Conservation (phyloP, 1,284 basidiomycete species). For the Ganoderma boninense region DNA sequence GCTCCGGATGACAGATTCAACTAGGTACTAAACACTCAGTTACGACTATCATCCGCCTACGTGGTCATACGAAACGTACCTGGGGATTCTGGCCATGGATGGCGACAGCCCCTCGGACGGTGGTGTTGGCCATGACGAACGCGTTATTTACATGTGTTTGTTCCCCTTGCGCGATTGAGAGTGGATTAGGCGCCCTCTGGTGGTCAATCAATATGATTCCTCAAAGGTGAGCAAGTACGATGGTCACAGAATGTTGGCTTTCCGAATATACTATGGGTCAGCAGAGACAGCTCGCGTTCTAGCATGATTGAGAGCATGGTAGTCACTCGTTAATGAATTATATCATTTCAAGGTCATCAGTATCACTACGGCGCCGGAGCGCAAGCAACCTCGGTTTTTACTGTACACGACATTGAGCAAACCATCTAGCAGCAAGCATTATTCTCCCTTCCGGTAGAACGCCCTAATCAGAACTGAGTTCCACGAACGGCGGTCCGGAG, state of each 20-base stretch:
- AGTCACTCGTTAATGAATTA: not conserved
- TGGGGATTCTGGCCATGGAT: slow-evolving; percentile 97
- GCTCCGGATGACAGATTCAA: slow-evolving; percentile 96
- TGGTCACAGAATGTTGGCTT: not conserved
- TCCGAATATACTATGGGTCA: not conserved
- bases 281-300: not conserved
- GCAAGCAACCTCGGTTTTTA: not conserved
- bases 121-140: slow-evolving; percentile 87
- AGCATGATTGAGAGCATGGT: not conserved
- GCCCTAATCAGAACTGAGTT: not conserved
- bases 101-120: slow-evolving; percentile 79
- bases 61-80: slow-evolving; percentile 49
- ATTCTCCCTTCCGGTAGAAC: not conserved
- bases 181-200: not conserved
- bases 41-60: slow-evolving; percentile 21
- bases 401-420: not conserved
- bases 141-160: slow-evolving; percentile 39
- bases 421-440: not conserved
- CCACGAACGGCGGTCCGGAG: slow-evolving; percentile 29
- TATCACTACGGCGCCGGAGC: not conserved
- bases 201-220: too few relatives aligned
- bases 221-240: too few relatives aligned
- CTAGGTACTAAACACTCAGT: slow-evolving; percentile 77
- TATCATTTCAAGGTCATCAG: not conserved
- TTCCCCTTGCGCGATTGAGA: not conserved